Base-by-base conservation (phyloP, 2,329 filamentous ascomycete genomes). In the Coniochaeta pulveracea region DNA sequence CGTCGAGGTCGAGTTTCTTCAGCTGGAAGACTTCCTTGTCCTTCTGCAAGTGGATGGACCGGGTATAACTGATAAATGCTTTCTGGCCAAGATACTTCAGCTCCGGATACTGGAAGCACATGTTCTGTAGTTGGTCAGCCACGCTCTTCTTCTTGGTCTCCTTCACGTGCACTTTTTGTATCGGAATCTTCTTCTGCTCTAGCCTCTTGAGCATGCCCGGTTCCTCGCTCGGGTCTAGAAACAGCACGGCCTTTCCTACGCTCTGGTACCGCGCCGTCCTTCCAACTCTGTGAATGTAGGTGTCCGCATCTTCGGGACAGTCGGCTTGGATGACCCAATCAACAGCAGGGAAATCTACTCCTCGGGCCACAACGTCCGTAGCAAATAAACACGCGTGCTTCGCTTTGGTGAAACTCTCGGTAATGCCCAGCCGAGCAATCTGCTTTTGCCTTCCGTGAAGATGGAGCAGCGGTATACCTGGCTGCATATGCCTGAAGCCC, bases 261-360 rank as follows among this genome's bases (percentile, higher is more conserved):
- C 82, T 80, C 48, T 95, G 80, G 54, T 93, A 96, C 15, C 89
- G 75, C n/a, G 91, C 91, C 12, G 91, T 96, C 19, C 91, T 76
- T 2, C 91, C 91, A 4, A 95, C 89, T 38, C 91, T 77, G 58
- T 98, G 91, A 45, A 98, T 96, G 49, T 98, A 98, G 0, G 91
- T 98, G 49, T 96, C 91, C 4, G 84, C 82, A 54, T 98, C 89
- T 55, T 98, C 91, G 0, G 91, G 91, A 44, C 85, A 93, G 54
- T 98, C 91, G n/a, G 85, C 71, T 52, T 98, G 91, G n/a, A 98
- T 85, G 5, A 98, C 91, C 82, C 91, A 98, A 54, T 98, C 91
- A 0, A 98, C 91, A 3, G 86, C 80, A 0, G 91, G 91, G 51
- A 98, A 96, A 55, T 98, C 91, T 10, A 98, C 72, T 42, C 91